Evolutionary conservation across 2,329 filamentous ascomycete species (phyloP).

Genomic region (Aspergillus udagawae): DNA sequence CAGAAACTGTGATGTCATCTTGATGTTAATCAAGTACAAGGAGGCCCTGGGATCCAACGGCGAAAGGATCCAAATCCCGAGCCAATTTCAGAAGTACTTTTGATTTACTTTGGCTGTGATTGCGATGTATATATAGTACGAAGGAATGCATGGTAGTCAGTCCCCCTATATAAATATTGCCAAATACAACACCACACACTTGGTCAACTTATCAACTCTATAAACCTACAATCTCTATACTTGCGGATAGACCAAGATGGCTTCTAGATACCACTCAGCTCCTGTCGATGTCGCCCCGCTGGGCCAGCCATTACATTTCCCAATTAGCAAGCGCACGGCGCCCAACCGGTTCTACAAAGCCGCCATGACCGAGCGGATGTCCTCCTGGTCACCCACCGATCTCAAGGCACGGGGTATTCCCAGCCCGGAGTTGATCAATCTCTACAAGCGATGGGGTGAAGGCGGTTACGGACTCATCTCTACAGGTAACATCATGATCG

Average conservation of each 20-base stretch:
- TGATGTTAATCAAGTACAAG: background rate
- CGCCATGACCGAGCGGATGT: slow-evolving; percentile 63
- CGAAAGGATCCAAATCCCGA: background rate
- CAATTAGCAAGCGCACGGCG: slow-evolving; percentile 53
- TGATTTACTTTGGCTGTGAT: background rate
- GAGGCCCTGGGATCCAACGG: background rate
- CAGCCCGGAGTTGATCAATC: slow-evolving; percentile 50
- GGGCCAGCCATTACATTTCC: slow-evolving; percentile 46
- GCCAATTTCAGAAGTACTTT: too few species aligned
- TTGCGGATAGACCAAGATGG: background rate
- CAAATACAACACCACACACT: background rate
- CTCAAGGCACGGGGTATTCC: slow-evolving; percentile 52
- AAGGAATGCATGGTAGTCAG: too few species aligned
- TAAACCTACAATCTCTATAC: background rate
- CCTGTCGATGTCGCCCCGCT: slow-evolving; percentile 36
- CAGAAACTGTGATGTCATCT: background rate
- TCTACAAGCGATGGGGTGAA: slow-evolving; percentile 61
- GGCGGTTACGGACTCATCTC: slow-evolving; percentile 54
- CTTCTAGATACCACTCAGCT: background rate
- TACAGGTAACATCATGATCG: slow-evolving; percentile 62
- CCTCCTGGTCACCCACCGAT: slow-evolving; percentile 56
- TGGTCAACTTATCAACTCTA: background rate
- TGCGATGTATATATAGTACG: background rate
- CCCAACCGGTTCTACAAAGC: slow-evolving; percentile 65
- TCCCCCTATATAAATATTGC: background rate